Conservation (phyloP, 352 stramenopile genomes). For the Phytophthora lateralis region DNA sequence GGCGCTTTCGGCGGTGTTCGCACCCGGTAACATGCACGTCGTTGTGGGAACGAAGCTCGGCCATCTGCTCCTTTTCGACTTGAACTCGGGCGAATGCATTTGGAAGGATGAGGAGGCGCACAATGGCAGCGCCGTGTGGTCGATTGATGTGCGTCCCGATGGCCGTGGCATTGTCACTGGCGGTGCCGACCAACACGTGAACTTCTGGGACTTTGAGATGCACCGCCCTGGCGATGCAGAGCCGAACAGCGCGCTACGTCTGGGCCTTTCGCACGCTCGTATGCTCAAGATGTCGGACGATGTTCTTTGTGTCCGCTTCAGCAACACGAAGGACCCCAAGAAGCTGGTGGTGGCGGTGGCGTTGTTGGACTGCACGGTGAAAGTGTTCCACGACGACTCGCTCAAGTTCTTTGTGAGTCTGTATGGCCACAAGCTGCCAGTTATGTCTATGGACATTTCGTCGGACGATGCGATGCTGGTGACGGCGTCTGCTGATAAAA, state of each 20-base stretch:
- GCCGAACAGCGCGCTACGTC: conserved; percentile 62
- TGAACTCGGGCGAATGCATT: conserved; percentile 95
- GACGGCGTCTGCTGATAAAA: conserved; percentile 98
- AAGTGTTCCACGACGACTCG: conserved; percentile 99
- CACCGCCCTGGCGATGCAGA: conserved; percentile 50
- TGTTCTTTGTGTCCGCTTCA: conserved; percentile 97
- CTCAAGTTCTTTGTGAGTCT: conserved; percentile 99
- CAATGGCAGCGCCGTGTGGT: conserved; percentile 96
- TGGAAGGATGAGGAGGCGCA: conserved; percentile 87
- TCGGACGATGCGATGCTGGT: conserved; percentile 97
- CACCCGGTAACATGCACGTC: conserved; percentile 97
- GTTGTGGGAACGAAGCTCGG: conserved; percentile 97
- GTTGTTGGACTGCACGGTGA: conserved; percentile 97
- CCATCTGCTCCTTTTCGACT: conserved; percentile 93
- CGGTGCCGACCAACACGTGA: conserved; percentile 97
- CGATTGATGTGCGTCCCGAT: conserved; percentile 94
- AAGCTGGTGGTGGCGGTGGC: conserved; percentile 91
- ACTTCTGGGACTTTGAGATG: conserved; percentile 99
- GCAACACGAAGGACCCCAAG: conserved; percentile 90
- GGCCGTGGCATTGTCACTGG: conserved; percentile 94
- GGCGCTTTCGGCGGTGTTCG: conserved; percentile 95
- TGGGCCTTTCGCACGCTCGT: conserved; percentile 93
- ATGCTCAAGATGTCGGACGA: conserved; percentile 99
- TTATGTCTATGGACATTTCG: conserved; percentile 98
- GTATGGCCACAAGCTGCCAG: conserved; percentile 99